These are phyloP conservation scores for Kazachstania psychrophila DNA, from an alignment of 805 yeast genomes.

Conservation along the genomic window DNA sequence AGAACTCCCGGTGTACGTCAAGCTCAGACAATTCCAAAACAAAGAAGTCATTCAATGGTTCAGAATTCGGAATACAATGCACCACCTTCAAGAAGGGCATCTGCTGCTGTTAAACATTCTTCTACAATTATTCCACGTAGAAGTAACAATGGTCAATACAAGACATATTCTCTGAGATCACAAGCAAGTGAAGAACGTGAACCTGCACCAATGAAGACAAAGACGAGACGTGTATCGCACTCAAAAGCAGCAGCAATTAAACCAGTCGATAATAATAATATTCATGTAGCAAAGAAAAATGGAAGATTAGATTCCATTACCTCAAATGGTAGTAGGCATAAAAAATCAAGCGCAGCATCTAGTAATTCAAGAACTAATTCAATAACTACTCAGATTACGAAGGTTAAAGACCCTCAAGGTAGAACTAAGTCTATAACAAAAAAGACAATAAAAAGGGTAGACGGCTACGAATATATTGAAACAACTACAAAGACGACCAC, in stretches of 20 bases:
- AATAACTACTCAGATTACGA: slow-evolving; percentile 41
- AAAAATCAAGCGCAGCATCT: neutral
- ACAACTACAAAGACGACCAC: slow-evolving; percentile 37
- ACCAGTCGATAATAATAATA: neutral
- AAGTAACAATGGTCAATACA: slow-evolving; percentile 5
- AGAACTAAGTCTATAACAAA: slow-evolving; percentile 48
- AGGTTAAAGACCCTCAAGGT: slow-evolving; percentile 41
- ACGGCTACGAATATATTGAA: slow-evolving; percentile 40
- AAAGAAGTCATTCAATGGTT: slow-evolving; percentile 11
- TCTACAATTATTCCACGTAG: neutral
- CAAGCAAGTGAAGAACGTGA: slow-evolving; percentile 6
- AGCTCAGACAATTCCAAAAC: neutral
- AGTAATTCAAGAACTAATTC: slow-evolving; percentile 23
- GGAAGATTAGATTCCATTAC: slow-evolving; percentile 19
- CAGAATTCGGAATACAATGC: neutral
- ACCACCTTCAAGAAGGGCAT: slow-evolving; percentile 1
- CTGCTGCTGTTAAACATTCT: neutral
- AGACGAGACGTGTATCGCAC: neutral
- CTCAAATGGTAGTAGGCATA: slow-evolving; percentile 6
- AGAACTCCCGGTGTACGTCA: neutral
- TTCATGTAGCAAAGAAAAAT: neutral
- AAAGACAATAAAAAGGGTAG: slow-evolving; percentile 41
- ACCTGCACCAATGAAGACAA: neutral
- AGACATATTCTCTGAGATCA: slow-evolving; percentile 17
- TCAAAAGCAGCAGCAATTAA: slow-evolving; percentile 6